Evolutionary conservation across 2,329 filamentous ascomycete species (phyloP), one percentile per base, ranked within the genome.

Genomic region (Neofusicoccum parvum): DNA sequence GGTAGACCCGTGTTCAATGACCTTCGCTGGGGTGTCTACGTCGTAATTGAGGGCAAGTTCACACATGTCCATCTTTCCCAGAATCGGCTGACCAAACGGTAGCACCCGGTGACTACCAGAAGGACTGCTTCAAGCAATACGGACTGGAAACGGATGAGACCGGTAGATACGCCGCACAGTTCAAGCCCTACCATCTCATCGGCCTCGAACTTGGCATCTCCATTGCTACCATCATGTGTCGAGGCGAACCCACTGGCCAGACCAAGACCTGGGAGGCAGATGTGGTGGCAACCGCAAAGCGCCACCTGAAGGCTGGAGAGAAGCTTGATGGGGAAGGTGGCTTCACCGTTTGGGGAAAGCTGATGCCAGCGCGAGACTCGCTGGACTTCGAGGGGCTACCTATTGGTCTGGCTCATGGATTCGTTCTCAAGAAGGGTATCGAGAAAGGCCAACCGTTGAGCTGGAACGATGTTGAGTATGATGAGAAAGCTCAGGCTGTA

Each of bases 141-240:
- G 80, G 81, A 5, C 74, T 82, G 12, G 75, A 81, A 71, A 82
- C 79, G 0, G 80, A 82, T 64, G 71, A 71, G 12, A 78, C 75
- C 0, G 78, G 78, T 15, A 73, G 74, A 65, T 81, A 81, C 65
- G 80, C 80, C 5, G 78, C 76, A 2, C 79, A 82, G 67, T 82
- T 78, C 72, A 82, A 82, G 72, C 80, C 80, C 12, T 83, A 79
- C 67, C 80, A 82, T 68, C 73, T 83, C 20, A 83, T 83, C 62
- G 79, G 80, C 9, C 75, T 82, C 10, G 81, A 83, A 69, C 75
- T 83, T 3, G 80, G 81, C 5, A 72, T 81, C 17, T 80, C 78
- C 2, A 71, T 82, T 15, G 80, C 80, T 5, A 78, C 68, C 36
- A 82, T 81, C 69, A 80, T 81, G 79, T 78, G 77, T 60, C 78